phyloP scores from a whole-genome alignment of 306 rosid species.

The Lathyrus sativus region DNA sequence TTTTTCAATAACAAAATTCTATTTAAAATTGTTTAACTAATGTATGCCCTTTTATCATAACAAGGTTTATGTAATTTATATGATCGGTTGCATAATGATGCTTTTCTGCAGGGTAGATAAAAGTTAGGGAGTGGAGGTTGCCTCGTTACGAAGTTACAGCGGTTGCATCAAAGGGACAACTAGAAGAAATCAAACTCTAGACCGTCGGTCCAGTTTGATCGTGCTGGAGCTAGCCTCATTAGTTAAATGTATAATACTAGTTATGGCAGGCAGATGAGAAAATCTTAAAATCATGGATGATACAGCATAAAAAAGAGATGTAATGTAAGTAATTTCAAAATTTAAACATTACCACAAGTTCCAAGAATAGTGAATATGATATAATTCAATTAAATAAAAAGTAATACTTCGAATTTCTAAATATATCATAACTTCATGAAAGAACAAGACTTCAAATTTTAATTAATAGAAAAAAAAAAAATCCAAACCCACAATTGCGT shows the following conservation, averaged over 20 bases:
- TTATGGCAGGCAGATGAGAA: background rate
- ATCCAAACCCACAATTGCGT: background rate
- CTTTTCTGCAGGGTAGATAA: background rate
- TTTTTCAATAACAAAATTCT: background rate
- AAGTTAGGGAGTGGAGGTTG: background rate
- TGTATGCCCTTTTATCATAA: constrained; percentile 6
- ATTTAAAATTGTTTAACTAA: background rate
- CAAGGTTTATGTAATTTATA: constrained; percentile 7
- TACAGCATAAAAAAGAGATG: background rate
- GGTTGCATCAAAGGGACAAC: background rate
- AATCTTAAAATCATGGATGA: constrained; percentile 3
- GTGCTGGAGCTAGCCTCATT: background rate
- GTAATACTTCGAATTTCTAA: background rate
- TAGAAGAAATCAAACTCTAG: background rate
- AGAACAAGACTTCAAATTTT: background rate
- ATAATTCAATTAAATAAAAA: background rate
- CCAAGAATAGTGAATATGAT: background rate
- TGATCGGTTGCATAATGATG: constrained; percentile 6
- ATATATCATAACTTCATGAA: background rate
- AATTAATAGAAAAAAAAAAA: background rate
- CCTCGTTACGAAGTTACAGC: background rate
- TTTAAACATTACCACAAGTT: background rate
- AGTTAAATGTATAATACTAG: background rate
- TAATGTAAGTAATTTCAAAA: background rate
- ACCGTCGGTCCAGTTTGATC: background rate